Evolutionary conservation across 1,284 basidiomycete species (phyloP), one percentile per base, ranked within the genome.

Genomic region (Ustilago hordei): DNA sequence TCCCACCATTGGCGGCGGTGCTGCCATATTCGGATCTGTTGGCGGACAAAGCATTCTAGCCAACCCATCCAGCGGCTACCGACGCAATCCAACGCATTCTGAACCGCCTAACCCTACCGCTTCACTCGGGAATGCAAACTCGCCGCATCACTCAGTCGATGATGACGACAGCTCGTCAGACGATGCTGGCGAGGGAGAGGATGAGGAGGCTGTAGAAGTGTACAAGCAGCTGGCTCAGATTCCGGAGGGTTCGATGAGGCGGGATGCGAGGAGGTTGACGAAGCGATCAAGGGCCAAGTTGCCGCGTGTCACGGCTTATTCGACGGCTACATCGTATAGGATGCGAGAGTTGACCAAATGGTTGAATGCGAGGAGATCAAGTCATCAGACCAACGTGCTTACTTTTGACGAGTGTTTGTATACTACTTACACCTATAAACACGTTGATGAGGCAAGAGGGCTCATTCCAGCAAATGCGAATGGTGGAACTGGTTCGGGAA

Each of bases 251-350:
- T 95, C 94, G 43, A 95, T 95, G 38, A 90, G 95, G 55, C 89
- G 94, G 69, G 95, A 98, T 89, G 95, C 95, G 0, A 87, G 94
- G 69, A 91, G 90, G 67, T 87, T 98, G 73, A 98, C 95, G 0
- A 95, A 96, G 87, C 94, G 93, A 86, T 95, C 95, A 83, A 95
- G 95, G 39, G 95, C 95, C 79, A 94, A 92, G 48, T 87, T 98
- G 36, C 95, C 95, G n/a, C 89, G 95, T 78, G 95, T 96, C 19
- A 97, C 95, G 4, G 95, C 95, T 2, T 98, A 97, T 87, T 94
- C 94, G 63, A 98, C 95, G 15, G 94, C 95, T 43, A 92, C 91
- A 93, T 95, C 94, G 13, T 98, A 96, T 86, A 90, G 93, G 62
- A 92, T 97, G 87, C 89, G 90, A 47, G 94, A 94, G 45, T 89